phyloP scores from a whole-genome alignment of 75 land plant species.

The Sequoia sempervirens region DNA sequence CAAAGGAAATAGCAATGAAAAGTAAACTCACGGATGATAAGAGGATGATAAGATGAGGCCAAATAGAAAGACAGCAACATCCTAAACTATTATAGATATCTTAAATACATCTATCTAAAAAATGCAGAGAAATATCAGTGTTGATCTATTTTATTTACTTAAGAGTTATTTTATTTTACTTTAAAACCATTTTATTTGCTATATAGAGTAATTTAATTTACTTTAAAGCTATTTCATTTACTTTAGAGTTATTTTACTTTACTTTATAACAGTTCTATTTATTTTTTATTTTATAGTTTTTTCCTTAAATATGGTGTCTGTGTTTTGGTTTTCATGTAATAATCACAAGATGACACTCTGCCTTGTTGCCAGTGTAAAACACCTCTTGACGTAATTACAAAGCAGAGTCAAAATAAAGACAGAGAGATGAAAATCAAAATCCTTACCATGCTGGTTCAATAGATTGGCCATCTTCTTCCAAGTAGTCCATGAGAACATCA shows the following conservation, averaged over 20 bases:
- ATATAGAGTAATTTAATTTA: no score
- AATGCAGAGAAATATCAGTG: no score
- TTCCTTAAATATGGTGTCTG: no score
- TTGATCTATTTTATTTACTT: no score
- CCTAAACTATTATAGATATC: neutral
- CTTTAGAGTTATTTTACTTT: no score
- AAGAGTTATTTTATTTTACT: no score
- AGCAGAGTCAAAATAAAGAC: neutral
- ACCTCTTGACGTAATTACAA: neutral
- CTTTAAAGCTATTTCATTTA: no score
- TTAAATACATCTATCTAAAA: no score
- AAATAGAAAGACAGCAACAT: neutral
- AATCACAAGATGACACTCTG: neutral
- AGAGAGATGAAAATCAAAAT: neutral
- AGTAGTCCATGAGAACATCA: constrained; percentile 79
- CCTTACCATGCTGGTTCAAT: constrained; percentile 89
- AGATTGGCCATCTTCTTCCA: constrained; percentile 88
- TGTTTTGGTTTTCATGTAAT: neutral
- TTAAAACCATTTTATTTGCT: no score
- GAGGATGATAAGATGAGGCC: neutral
- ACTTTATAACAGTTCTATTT: no score
- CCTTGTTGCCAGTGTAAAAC: no score
- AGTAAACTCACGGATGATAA: neutral
- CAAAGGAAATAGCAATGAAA: neutral
- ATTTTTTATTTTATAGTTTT: no score